Percentiles rank a stretch among this genome's conserved stretches.
phyloP scores from a whole-genome alignment of 148 eudicot species.

The Pouteria glomerata region DNA sequence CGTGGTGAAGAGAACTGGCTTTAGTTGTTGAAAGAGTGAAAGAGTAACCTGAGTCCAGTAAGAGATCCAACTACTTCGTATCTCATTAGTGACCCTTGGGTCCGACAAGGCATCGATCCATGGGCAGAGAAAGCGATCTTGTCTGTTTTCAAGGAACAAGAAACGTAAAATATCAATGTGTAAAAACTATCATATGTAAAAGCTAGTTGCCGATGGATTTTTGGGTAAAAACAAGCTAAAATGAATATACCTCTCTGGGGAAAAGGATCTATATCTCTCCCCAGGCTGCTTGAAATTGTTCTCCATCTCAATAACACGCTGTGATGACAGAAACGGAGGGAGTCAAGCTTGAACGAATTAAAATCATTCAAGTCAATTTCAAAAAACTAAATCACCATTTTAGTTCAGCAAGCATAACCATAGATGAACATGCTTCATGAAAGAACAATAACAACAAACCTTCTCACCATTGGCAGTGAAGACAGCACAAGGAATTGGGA shows the following conservation, averaged over 20 bases:
- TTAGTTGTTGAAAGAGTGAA: not conserved
- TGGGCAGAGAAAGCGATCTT: slow-evolving; percentile 69
- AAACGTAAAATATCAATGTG: not conserved
- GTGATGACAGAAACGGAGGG: slow-evolving; percentile 19
- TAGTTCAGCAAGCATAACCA: too few relatives aligned
- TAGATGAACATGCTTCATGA: too few relatives aligned
- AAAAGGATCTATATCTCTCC: slow-evolving; percentile 71
- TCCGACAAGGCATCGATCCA: slow-evolving; percentile 75
- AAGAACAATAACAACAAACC: too few relatives aligned
- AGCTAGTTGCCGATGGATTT: too few relatives aligned
- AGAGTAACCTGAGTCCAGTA: slow-evolving; percentile 75
- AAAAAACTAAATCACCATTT: too few relatives aligned
- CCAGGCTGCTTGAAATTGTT: slow-evolving; percentile 95
- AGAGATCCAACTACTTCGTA: slow-evolving; percentile 80
- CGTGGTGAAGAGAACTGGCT: too few relatives aligned
- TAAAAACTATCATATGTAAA: too few relatives aligned
- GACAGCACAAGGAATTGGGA: slow-evolving; percentile 57
- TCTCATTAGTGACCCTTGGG: slow-evolving; percentile 78
- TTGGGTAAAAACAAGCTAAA: not conserved
- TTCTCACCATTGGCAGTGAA: slow-evolving; percentile 69
- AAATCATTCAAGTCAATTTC: slow-evolving; percentile 15
- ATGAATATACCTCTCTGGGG: slow-evolving; percentile 79
- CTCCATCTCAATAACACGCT: slow-evolving; percentile 67
- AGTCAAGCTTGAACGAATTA: not conserved
- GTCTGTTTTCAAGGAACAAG: too few relatives aligned